Evolutionary conservation across 1,284 basidiomycete genomes (phyloP).

Genomic region (Agaricales sp.): DNA sequence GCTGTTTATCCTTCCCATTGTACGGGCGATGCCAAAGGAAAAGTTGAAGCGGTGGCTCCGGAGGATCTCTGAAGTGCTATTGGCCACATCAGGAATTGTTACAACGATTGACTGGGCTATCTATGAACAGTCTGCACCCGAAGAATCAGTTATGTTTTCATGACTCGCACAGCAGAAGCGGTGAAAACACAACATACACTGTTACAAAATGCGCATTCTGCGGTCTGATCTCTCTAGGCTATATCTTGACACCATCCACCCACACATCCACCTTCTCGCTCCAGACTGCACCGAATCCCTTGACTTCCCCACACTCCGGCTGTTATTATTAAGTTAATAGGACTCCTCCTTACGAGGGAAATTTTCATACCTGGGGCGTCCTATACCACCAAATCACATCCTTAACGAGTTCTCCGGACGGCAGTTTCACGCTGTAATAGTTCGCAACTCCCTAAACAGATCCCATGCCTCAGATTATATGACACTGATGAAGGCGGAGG

Average conservation of each 20-base stretch:
- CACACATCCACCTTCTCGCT: neutral
- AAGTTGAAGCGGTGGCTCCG: too few relatives aligned
- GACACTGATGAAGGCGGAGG: constrained; percentile 3
- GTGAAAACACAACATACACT: too few relatives aligned
- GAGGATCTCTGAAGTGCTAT: too few relatives aligned
- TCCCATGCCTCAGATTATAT: neutral
- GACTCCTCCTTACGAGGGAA: neutral
- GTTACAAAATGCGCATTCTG: too few relatives aligned
- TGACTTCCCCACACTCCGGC: neutral
- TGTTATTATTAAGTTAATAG: neutral
- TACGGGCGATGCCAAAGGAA: too few relatives aligned
- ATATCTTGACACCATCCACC: neutral
- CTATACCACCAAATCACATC: constrained; percentile 59
- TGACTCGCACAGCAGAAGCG: too few relatives aligned
- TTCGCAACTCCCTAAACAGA: constrained; percentile 42
- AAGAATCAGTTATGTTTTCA: too few relatives aligned
- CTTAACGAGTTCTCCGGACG: constrained; percentile 30
- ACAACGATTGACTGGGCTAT: neutral
- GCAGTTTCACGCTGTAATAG: constrained; percentile 42
- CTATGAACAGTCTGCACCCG: too few relatives aligned
- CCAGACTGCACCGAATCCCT: neutral
- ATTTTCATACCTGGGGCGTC: constrained; percentile 23
- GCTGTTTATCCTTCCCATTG: too few relatives aligned
- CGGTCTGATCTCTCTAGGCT: too few relatives aligned
- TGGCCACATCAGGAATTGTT: neutral